Evolutionary conservation across 129 eudicot genomes (phyloP).

Genomic region (Deinandra increscens): DNA sequence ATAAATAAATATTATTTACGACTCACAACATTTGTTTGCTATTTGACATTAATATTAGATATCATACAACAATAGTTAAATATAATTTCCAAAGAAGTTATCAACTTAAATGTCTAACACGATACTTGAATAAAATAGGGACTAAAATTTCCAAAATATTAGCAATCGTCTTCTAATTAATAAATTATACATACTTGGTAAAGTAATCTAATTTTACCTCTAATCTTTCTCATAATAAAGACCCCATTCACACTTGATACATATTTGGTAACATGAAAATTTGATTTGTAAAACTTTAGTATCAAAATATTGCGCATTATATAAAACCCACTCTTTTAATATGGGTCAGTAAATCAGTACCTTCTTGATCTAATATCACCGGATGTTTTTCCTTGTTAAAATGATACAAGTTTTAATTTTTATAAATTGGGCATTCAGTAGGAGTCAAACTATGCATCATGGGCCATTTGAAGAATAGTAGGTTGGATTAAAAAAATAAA

Average conservation of each 20-base stretch:
- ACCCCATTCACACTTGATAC: neutral
- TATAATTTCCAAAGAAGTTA: neutral
- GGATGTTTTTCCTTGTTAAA: too few relatives aligned
- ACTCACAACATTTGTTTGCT: neutral
- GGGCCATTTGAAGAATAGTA: neutral
- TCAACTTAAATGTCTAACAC: too few relatives aligned
- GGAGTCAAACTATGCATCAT: too few relatives aligned
- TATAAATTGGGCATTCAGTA: too few relatives aligned
- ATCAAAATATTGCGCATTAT: constrained; percentile 1
- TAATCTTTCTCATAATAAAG: neutral
- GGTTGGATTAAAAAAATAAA: constrained; percentile 14
- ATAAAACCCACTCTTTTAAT: too few relatives aligned
- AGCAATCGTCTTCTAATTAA: neutral
- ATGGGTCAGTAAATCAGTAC: too few relatives aligned
- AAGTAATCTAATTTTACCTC: neutral
- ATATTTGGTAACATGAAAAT: neutral
- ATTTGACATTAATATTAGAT: neutral
- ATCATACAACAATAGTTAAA: neutral
- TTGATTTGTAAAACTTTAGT: neutral
- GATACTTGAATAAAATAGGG: too few relatives aligned
- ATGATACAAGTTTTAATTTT: too few relatives aligned
- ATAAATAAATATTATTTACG: constrained; percentile 9
- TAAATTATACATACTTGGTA: neutral
- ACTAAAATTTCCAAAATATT: neutral
- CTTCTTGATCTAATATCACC: too few relatives aligned